Evolutionary conservation across 2,329 filamentous ascomycete species (phyloP), one percentile per base, ranked within the genome.

Genomic region (Monilinia vaccinii-corymbosi): DNA sequence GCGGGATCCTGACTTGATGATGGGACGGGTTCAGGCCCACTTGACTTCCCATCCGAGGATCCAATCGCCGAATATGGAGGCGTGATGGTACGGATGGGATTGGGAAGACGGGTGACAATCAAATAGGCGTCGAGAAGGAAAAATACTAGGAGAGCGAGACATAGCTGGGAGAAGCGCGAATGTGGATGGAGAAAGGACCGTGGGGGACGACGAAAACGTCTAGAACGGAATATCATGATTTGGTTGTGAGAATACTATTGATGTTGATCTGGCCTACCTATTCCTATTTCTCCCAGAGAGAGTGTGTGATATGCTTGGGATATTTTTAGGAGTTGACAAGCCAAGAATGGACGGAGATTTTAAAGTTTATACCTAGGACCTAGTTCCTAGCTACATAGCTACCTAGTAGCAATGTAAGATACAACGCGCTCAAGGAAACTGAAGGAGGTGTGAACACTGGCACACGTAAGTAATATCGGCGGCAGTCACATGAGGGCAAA

Each of bases 201-300:
- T 31, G 32, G 50, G 49, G 57, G 28, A 32, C 51, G 58, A 23
- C 56, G 25, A 9, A 56, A 60, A 21, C 58, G 51, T 21, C 25
- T 40, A 9, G 50, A 51, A 55, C 46, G 48, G 31, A 59, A 48
- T 28, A 32, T 36, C 53, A 56, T 56, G 42, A 31, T 56, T 45
- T 21, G 14, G 25, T 21, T 57, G n/a, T 38, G 13, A 23, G 32
- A 45, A 14, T 16, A 11, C 14, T 25, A 6, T 32, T 32, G 51
- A 44, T 53, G n/a, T 25, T 31, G 38, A n/a, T 40, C 18, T 42
- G 13, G 13, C 23, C 38, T 28, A 34, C 34, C 9, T 25, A 13
- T 28, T 21, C 5, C 6, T 28, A 34, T 45, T 13, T 25, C 18
- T 28, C 31, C 5, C 6, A 28, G 31, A 42, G 34, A 28, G 45